Conservation (phyloP, 2,329 filamentous ascomycete genomes). For the Fusarium staphyleae region DNA sequence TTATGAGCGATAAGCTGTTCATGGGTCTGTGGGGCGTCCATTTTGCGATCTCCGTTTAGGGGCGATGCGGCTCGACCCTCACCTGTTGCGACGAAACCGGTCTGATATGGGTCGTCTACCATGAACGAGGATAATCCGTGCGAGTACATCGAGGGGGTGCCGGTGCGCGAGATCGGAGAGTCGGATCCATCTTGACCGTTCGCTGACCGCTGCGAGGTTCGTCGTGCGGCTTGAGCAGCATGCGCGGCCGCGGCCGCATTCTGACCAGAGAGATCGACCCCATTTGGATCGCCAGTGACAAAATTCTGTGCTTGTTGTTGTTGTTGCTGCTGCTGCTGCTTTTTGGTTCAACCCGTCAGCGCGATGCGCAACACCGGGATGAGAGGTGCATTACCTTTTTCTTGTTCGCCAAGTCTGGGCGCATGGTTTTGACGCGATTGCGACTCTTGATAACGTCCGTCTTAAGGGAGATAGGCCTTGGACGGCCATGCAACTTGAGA, state of each 20-base stretch:
- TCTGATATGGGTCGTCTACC: slow-evolving; percentile 72
- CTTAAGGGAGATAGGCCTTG: slow-evolving; percentile 94
- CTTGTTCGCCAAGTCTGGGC: slow-evolving; percentile 78
- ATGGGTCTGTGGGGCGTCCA: slow-evolving; percentile 77
- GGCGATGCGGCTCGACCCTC: slow-evolving; percentile 60
- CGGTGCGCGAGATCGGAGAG: slow-evolving; percentile 80
- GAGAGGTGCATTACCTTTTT: slow-evolving; percentile 71
- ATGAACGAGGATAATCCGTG: slow-evolving; percentile 83
- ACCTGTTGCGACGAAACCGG: slow-evolving; percentile 57
- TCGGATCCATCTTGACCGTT: slow-evolving; percentile 79
- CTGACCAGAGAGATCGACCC: slow-evolving; percentile 62
- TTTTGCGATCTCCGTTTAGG: slow-evolving; percentile 65
- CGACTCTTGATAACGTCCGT: slow-evolving; percentile 99
- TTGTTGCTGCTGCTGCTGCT: slow-evolving; percentile 41
- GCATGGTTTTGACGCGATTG: slow-evolving; percentile 91
- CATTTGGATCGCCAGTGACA: slow-evolving; percentile 59
- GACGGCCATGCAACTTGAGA: slow-evolving; percentile 92
- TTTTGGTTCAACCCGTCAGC: slow-evolving; percentile 11
- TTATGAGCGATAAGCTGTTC: slow-evolving; percentile 83
- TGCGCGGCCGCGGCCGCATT: slow-evolving; percentile 61
- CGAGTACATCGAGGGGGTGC: slow-evolving; percentile 77
- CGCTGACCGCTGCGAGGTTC: slow-evolving; percentile 73
- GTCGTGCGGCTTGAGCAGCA: slow-evolving; percentile 58
- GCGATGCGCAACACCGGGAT: not conserved
- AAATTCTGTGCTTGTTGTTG: slow-evolving; percentile 53